Base-by-base conservation (phyloP, 768 basidiomycete genomes). In the Russula abietina region DNA sequence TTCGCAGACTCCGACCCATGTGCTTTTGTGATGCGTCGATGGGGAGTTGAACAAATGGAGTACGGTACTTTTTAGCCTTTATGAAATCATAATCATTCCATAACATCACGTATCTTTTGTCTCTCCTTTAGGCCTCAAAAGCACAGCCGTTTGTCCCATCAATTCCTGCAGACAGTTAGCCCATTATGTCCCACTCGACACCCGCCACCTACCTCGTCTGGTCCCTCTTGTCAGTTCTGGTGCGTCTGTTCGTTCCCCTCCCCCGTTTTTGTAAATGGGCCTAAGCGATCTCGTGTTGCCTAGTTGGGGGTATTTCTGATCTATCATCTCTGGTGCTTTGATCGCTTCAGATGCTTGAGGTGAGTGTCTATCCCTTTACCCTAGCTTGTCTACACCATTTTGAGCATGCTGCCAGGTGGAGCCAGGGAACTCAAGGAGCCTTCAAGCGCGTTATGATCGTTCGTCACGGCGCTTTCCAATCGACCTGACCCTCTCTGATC, bases 361-460 rank as follows among this genome's bases (percentile, higher is more conserved):
- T 88, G 62, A 66, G 81, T 70, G n/a, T 38, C 5, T 9, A 4
- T 16, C 16, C 28, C 32, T 49, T 6, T 3, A 12, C 0, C 14
- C 19, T 48, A 8, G 28, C 45, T 30, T 26, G 32, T 30, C 4
- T 32, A 26, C 38, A 38, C 1, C 30, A 4, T 60, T 39, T n/a
- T 28, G 43, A 58, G 4, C 58, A 4, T 38, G 24, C 22, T 36
- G 26, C 28, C 62, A 89, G 88, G 71, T 90, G 88, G 87, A 82
- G 85, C 68, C 81, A 80, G 32, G 87, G 86, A 2, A 80, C 82
- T 4, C 74, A 84, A 24, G 89, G 89, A 14, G 79, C 88, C 3
- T 92, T 92, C 76, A 92, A 90, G 73, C 83, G 91, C 30, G 71
- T 92, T 69, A 93, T 93, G 91, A 92, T 88, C 41, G 89, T 91